Base-by-base conservation (phyloP, 331 rosid species). In the Quercus tomentella region DNA sequence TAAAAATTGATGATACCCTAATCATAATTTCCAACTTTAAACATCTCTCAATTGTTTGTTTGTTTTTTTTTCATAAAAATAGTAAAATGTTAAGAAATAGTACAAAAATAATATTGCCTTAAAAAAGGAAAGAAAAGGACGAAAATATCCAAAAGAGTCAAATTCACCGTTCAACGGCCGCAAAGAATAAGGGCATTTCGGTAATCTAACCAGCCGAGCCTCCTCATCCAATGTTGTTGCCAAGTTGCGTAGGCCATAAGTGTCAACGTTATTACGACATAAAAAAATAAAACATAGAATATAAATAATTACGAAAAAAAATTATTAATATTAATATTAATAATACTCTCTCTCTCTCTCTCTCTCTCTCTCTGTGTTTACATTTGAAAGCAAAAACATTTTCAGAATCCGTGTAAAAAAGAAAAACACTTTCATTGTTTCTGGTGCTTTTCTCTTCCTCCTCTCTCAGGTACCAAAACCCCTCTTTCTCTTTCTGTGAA, bases 371-470 rank as follows among this genome's bases (percentile, higher is more conserved):
- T 26, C 60, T 52, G 9, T 52, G n/a, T n/a, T 30, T 54, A 4
- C 67, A 70, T 31, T 21, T 74, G 1, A 72, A 57, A 63, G 70
- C 70, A 17, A 66, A 78, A 85, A 75, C 86, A 33, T 77, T 67
- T 80, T 60, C 80, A 20, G 71, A 31, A 73, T 79, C 45, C 45
- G 7, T 22, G 62, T 17, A 43, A 56, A 23, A 41, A 17, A 55
- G 18, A 33, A 51, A 78, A 74, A 51, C 61, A 18, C 72, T 76
- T 55, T 76, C 81, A 66, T 83, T 76, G 77, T 87, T 85, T 77
- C 82, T 67, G 83, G 85, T 58, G 82, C 80, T 86, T 65, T 82
- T 82, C 83, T 75, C 84, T 74, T 82, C 81, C 77, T 82, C 81
- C 85, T 82, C 83, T 81, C 62, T 16, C 84, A 86, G 87, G 86